These are phyloP conservation scores for Pythium rhizo-oryzae DNA, from an alignment of 352 stramenopile species.

Conservation along the genomic window DNA sequence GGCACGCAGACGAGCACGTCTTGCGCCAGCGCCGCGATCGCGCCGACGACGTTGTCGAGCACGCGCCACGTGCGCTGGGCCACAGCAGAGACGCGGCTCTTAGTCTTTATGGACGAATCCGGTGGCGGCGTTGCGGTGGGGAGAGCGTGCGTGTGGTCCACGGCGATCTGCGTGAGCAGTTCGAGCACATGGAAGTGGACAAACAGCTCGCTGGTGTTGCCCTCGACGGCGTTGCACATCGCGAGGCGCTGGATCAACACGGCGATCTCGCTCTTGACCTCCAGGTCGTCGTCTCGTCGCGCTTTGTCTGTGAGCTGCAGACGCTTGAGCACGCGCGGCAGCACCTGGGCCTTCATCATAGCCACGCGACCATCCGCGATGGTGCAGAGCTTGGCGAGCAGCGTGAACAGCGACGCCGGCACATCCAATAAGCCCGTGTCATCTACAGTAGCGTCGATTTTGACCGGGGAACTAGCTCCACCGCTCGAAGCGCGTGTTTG, in stretches of 20 bases:
- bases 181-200: constrained; percentile 67
- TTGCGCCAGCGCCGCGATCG: constrained; percentile 61
- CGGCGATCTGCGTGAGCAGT: constrained; percentile 37
- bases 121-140: too few species aligned
- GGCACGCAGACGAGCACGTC: constrained; percentile 67
- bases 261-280: constrained; percentile 71
- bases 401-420: constrained; percentile 61
- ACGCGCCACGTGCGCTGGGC: constrained; percentile 37
- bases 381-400: constrained; percentile 64
- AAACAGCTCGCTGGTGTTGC: constrained; percentile 73
- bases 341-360: constrained; percentile 61
- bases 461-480: constrained; percentile 10
- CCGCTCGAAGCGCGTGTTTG: too few species aligned
- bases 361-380: constrained; percentile 57
- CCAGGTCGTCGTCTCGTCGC: constrained; percentile 34
- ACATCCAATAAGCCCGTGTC: constrained; percentile 54
- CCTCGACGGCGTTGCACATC: constrained; percentile 57
- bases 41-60: constrained; percentile 48
- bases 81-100: not conserved
- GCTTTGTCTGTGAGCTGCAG: constrained; percentile 46
- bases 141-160: constrained; percentile 16
- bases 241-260: constrained; percentile 53
- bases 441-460: constrained; percentile 40
- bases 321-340: constrained; percentile 73
- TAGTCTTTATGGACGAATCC: constrained; percentile 1